Evolutionary conservation across 257 asterid species (phyloP), one percentile per base, ranked within the genome.

Genomic region (Penstemon eatonii): DNA sequence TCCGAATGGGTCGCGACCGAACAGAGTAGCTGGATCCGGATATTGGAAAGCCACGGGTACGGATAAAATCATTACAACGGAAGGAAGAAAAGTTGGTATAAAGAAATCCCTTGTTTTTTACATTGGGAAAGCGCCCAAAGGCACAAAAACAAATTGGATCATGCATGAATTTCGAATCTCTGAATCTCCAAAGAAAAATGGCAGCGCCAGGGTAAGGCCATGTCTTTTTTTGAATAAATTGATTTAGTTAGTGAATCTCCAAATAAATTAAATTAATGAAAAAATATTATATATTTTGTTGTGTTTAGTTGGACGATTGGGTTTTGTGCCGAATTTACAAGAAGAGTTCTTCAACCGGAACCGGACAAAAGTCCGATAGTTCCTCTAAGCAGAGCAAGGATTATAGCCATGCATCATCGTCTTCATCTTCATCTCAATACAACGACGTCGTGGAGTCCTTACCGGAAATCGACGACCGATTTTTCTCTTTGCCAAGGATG

Each of bases 11-110:
- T 91, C 97, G 36, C 71, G 97, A 57, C 96, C 97, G 0, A 91
- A 91, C 60, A 69, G 97, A 56, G 95, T 91, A 0, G 96, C 97
- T 10, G 90, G 94, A 1, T 85, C 96, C 0, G 97, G 97, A 0
- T 91, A 91, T 52, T 91, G 97, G 97, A 91, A 91, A 78, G 97
- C 97, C 40, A 91, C 97, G 1, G 97, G 95, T 18, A 90, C 95
- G 0, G 96, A 90, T 43, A 90, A 90, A 73, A 43, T 84, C 0
- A 87, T 90, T 44, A 79, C 73, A 0, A 82, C 84, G 0, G 79
- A 87, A 25, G 97, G 97, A 1, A 72, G 95, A n/a, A 89, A 81
- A 75, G 96, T 91, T 60, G 97, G 97, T 5, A 89, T 91, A 0
- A 91, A 91, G 55, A 91, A 91, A 61, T 96, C 97, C 10, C 88